Conservation (phyloP, 352 stramenopile genomes). For the Phytophthora sansomeana region DNA sequence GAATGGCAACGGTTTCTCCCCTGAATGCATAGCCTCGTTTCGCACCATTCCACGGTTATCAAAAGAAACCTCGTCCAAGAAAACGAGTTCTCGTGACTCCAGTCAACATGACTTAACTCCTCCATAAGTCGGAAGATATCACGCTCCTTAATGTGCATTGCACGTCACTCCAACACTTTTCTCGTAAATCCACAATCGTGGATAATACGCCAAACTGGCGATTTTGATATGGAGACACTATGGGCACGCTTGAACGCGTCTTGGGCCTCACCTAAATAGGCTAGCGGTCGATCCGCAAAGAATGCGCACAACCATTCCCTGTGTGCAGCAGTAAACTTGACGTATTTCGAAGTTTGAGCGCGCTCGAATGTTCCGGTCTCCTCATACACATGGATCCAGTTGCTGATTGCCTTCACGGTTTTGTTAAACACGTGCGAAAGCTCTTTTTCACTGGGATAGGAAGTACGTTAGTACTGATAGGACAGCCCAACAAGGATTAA, state of each 20-base stretch:
- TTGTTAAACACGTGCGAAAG: background rate
- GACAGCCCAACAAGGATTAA: too few relatives aligned
- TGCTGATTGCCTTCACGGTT: constrained; percentile 4
- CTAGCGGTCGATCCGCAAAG: background rate
- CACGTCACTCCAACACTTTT: constrained; percentile 5
- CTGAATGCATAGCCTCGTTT: constrained; percentile 27
- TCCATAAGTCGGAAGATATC: constrained; percentile 4
- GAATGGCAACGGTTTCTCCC: constrained; percentile 29
- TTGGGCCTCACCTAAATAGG: constrained; percentile 5
- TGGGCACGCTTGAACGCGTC: background rate
- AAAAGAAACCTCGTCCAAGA: constrained; percentile 11
- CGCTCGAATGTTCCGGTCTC: constrained; percentile 7
- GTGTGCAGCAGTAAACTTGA: background rate
- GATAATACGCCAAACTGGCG: constrained; percentile 15
- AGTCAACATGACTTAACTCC: constrained; percentile 6
- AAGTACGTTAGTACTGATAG: too few relatives aligned
- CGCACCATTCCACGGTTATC: constrained; percentile 39
- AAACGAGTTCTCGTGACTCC: constrained; percentile 3
- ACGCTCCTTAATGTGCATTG: constrained; percentile 1
- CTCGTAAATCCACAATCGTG: constrained; percentile 10
- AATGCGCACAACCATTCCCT: background rate
- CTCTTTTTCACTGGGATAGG: too few relatives aligned
- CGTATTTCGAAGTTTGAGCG: background rate
- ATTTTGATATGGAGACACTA: background rate
- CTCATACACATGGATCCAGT: constrained; percentile 4